Evolutionary conservation across 192 early-diverging fungal species (phyloP).

Genomic region (Phycomyces blakesleeanus): DNA sequence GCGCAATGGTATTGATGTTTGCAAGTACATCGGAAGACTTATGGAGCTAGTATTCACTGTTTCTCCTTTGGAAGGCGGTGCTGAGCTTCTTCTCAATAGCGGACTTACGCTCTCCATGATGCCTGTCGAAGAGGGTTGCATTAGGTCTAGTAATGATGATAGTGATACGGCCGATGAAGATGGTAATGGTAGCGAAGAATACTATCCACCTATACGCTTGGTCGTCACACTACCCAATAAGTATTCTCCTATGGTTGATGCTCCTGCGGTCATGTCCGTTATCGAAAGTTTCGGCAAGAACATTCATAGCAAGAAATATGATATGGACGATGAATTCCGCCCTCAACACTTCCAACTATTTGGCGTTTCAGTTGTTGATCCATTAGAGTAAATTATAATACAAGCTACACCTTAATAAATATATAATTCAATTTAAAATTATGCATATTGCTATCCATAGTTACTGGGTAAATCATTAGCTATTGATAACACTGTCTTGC

Average conservation of each 20-base stretch:
- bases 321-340: slow-evolving; percentile 8
- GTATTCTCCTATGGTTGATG: slow-evolving; percentile 1
- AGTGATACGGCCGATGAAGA: slow-evolving; percentile 4
- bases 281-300: slow-evolving; percentile 22
- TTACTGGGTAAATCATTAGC: too few species aligned
- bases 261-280: slow-evolving; percentile 17
- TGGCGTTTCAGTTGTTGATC: background rate
- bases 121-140: background rate
- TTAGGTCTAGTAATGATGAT: background rate
- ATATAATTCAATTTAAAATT: too few species aligned
- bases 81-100: slow-evolving; percentile 11
- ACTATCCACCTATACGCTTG: slow-evolving; percentile 2
- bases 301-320: slow-evolving; percentile 19
- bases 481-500: too few species aligned
- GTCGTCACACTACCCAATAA: slow-evolving; percentile 7
- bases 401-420: too few species aligned
- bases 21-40: slow-evolving; percentile 44
- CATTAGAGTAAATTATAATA: too few species aligned
- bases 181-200: background rate
- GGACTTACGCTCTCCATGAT: slow-evolving; percentile 13
- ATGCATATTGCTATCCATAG: too few species aligned
- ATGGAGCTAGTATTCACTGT: slow-evolving; percentile 32
- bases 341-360: background rate
- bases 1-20: slow-evolving; percentile 28
- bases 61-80: slow-evolving; percentile 26